Evolutionary conservation across 495 filamentous ascomycete genomes (phyloP), one percentile per base, ranked within the genome.

Genomic region (Tetracladium marchalianum): DNA sequence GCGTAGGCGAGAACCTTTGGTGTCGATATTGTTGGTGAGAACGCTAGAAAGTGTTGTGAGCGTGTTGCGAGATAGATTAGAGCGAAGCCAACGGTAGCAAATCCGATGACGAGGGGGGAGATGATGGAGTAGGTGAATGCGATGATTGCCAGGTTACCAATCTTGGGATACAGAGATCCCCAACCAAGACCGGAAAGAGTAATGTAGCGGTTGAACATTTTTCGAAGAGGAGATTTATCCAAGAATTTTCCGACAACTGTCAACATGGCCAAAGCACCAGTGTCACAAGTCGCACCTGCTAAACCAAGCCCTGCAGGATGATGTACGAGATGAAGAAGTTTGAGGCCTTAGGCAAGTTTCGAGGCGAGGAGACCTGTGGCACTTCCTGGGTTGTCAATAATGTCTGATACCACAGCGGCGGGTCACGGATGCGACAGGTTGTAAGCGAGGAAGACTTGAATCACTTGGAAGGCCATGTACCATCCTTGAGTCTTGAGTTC

Each of bases 311-410:
- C 62, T 95, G 89, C 19, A 98, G 71, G 55, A 96, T 82, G 60
- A 97, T 88, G 66, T 94, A 98, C 0, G 85, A 83, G 41, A 97
- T 84, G 67, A 93, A 98, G 63, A 98, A 89, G 64, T 93, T 97
- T 48, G 86, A 87, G 4, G 89, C 77, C 47, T 72, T 78, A 7
- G 92, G 92, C 11, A 97, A 65, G 50, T 85, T 84, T 17, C 70
- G 54, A 13, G n/a, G 92, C 81, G 11, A 98, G 73, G 43, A 96
- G 66, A 5, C 49, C 69, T 0, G 85, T 70, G n/a, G 75, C 82
- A 5, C 55, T 61, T 2, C 57, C 47, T 6, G 92, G 92, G 4
- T 85, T 50, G 0, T 77, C 24, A 39, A 77, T 68, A 54, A 98
- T 92, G 19, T 74, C 42, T 8, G 62, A 53, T 38, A 76, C 80